Conservation (phyloP, 495 filamentous ascomycete genomes). For the Staphylotrichum tortipilum region DNA sequence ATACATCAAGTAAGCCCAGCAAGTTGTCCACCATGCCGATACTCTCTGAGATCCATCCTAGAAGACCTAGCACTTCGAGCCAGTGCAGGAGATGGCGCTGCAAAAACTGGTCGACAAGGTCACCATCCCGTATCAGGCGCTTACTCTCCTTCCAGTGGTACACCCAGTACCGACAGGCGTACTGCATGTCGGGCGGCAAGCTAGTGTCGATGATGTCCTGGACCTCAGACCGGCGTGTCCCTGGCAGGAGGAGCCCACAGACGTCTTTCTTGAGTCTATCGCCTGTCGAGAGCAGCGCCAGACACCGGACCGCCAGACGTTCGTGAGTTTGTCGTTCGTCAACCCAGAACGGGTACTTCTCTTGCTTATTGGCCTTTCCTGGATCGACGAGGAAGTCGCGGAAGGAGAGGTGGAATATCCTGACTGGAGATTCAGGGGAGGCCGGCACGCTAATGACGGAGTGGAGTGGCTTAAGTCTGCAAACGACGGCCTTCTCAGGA, state of each 20-base stretch:
- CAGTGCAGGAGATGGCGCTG: too few species aligned
- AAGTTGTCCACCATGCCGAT: too few species aligned
- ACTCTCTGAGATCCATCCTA: too few species aligned
- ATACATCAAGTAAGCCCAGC: too few species aligned
- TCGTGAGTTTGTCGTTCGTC: neutral
- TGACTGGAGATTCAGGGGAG: neutral
- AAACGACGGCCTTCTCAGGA: neutral
- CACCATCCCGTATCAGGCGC: too few species aligned
- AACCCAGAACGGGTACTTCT: neutral
- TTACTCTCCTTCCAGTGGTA: too few species aligned
- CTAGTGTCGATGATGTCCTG: neutral
- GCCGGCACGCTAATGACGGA: neutral
- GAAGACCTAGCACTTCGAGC: too few species aligned
- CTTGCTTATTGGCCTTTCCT: neutral
- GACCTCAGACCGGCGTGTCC: neutral
- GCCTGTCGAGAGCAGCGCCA: neutral
- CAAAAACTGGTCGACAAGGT: too few species aligned
- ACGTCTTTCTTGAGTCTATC: neutral
- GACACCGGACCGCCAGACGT: too few species aligned
- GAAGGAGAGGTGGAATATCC: neutral
- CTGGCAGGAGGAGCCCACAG: neutral
- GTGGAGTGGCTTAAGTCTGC: neutral
- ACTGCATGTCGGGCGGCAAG: neutral
- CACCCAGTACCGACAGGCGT: too few species aligned
- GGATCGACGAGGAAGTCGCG: neutral